Evolutionary conservation across 2,329 filamentous ascomycete species (phyloP), one percentile per base, ranked within the genome.

Genomic region (Pseudocercospora pini-densiflorae): DNA sequence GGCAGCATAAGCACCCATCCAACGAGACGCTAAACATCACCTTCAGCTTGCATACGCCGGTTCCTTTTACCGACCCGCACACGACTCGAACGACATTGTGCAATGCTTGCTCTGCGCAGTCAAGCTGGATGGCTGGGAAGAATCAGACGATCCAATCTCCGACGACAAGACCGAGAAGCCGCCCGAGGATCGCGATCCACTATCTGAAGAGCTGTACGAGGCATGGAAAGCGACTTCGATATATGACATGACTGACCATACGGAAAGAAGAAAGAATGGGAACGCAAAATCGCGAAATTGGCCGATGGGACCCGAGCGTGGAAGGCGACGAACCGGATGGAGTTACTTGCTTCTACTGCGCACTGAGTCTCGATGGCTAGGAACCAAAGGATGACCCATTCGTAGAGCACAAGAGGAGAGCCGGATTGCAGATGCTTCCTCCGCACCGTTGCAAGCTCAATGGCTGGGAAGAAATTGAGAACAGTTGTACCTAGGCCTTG

Each of bases 361-460:
- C 91, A 64, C 81, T 98, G 16, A 93, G 91, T 10, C 86, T 99
- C 10, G 94, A 98, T 78, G 93, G 93, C 6, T 99, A 95, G 95
- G 95, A 98, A 76, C 90, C 91, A 1, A 89, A 90, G 66, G 95
- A 99, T 77, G 92, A 97, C 76, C 95, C 95, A 68, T 87, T 91
- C 89, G 89, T 96, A 67, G 95, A 99, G 77, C 95, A 99, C 77
- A 88, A 89, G 73, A 89, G 87, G 62, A 89, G 95, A 72, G 90
- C 88, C 92, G 0, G 85, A 90, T 23, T 99, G 95, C 76, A 85
- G 88, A 14, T 98, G 97, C 81, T 98, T 98, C 76, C 80, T 31
- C 29, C 29, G 29, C 8, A 27, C 27, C 6, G 27, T 27, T 27
- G 27, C 27, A 27, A 27, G 27, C 27, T 27, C 27, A 6, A 27